Base-by-base conservation (phyloP, 2,329 filamentous ascomycete genomes). In the Cladosporium halotolerans region DNA sequence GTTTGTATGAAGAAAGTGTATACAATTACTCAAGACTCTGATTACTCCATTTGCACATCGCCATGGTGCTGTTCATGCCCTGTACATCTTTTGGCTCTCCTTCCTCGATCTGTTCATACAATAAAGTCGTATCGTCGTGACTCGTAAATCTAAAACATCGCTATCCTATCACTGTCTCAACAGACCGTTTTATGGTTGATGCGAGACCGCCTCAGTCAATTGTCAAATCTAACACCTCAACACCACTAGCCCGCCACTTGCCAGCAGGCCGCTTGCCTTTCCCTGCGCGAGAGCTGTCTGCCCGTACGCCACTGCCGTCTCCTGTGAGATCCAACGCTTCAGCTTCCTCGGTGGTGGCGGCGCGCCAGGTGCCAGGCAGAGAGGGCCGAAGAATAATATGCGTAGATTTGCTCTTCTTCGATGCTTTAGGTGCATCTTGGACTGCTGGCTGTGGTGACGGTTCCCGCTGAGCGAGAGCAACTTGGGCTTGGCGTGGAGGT, bases 161-260 rank as follows among this genome's bases (percentile, higher is more conserved):
- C 23, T 5, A 28, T 28, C 23, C 23, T 28, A 28, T 28, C 23
- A 5, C 23, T 28, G 23, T 28, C 23, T 28, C 7, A 7, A 28
- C 23, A 28, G 23, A 28, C 23, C 7, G 3, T 7, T 28, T 28
- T 7, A 28, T 28, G 23, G 23, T 28, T 28, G 23, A 28, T 28
- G 23, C 23, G 23, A 28, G 23, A 14, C 36, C n/a, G 34, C 34
- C n/a, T 39, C 36, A 39, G n/a, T 14, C 16, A 9, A 14, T 32
- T 16, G 67, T 70, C 55, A 70, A 57, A 60, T 70, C 68, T 57
- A 70, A 55, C 4, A 68, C 58, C 46, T 68, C 67, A 16, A 70
- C 65, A 3, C 61, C 66, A 58, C 67, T 70, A 48, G 62, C 60
- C 50, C 67, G 57, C 59, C 63, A 69, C 13, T 39, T 39, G 3